Percentiles rank a stretch among this genome's conserved stretches.
phyloP scores from a whole-genome alignment of 176 grass and related monocot genomes.

The Coix lacrymajobi region DNA sequence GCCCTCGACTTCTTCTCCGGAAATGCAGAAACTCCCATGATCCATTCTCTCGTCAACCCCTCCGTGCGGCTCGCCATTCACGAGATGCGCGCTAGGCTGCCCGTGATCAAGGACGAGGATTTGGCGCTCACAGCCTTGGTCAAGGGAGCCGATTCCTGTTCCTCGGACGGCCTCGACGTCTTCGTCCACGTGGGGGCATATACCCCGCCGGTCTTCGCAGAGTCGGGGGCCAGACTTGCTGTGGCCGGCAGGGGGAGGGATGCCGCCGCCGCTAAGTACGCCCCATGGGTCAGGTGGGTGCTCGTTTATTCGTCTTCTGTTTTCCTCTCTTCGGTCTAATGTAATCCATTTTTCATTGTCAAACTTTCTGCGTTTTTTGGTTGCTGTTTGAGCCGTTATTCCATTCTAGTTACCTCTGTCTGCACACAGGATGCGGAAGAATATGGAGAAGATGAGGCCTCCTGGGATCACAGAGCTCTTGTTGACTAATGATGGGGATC shows the following conservation, averaged over 20 bases:
- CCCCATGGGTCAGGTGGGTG: slow-evolving; percentile 56
- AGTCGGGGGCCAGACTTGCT: slow-evolving; percentile 47
- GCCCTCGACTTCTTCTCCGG: background rate
- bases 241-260: slow-evolving; percentile 59
- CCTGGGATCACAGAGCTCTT: slow-evolving; percentile 67
- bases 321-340: too few species aligned
- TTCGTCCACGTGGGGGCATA: slow-evolving; percentile 61
- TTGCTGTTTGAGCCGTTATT: too few species aligned
- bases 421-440: slow-evolving; percentile 77
- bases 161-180: slow-evolving; percentile 30
- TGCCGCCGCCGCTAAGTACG: slow-evolving; percentile 58
- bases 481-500: slow-evolving; percentile 72
- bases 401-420: too few species aligned
- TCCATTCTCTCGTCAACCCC: slow-evolving; percentile 27
- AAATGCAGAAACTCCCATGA: too few species aligned
- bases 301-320: too few species aligned
- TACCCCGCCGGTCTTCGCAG: slow-evolving; percentile 48
- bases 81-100: slow-evolving; percentile 31
- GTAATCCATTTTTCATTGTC: too few species aligned
- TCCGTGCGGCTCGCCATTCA: slow-evolving; percentile 37
- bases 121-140: slow-evolving; percentile 65
- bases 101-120: slow-evolving; percentile 5
- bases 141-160: background rate
- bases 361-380: too few species aligned
- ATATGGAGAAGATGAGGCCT: slow-evolving; percentile 66